Evolutionary conservation across 2,329 filamentous ascomycete genomes (phyloP).

Genomic region (Aspergillus versicolor): DNA sequence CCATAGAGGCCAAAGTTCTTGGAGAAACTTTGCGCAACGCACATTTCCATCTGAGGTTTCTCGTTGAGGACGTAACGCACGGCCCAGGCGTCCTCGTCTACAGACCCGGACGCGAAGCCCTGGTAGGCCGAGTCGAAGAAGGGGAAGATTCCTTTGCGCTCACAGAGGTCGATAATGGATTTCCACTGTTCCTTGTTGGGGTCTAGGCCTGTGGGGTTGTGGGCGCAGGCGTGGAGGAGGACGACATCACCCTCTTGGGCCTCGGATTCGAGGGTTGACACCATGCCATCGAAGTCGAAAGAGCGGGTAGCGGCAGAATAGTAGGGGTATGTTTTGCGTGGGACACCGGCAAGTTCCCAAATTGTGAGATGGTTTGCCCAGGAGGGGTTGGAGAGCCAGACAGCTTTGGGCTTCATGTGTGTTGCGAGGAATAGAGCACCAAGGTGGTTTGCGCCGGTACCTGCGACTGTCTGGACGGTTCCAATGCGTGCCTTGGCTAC

Average conservation of each 20-base stretch:
- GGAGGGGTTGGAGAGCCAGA: slow-evolving; percentile 91
- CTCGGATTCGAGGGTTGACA: slow-evolving; percentile 81
- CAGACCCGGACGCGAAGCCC: slow-evolving; percentile 89
- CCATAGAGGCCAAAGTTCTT: slow-evolving; percentile 82
- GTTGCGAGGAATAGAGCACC: slow-evolving; percentile 86
- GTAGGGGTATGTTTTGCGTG: slow-evolving; percentile 83
- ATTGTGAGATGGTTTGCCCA: slow-evolving; percentile 99
- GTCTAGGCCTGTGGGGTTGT: slow-evolving; percentile 97
- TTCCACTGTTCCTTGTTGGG: slow-evolving; percentile 91
- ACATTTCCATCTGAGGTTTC: slow-evolving; percentile 65
- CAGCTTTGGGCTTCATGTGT: slow-evolving; percentile 72
- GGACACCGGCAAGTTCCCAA: slow-evolving; percentile 73
- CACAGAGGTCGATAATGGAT: slow-evolving; percentile 75
- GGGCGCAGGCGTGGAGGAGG: slow-evolving; percentile 89
- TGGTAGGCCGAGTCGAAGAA: slow-evolving; percentile 99
- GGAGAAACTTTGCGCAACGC: slow-evolving; percentile 60
- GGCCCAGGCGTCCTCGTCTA: slow-evolving; percentile 80
- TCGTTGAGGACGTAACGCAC: slow-evolving; percentile 88
- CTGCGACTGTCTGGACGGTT: slow-evolving; percentile 90
- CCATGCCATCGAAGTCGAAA: slow-evolving; percentile 57
- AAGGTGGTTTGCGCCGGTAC: slow-evolving; percentile 89
- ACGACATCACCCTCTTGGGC: slow-evolving; percentile 80
- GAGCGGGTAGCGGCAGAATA: slow-evolving; percentile 64
- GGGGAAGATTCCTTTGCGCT: slow-evolving; percentile 81
- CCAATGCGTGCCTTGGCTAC: slow-evolving; percentile 51